These are phyloP conservation scores for Trichoderma sp. DNA, from an alignment of 2,329 filamentous ascomycete species.

Conservation along the genomic window DNA sequence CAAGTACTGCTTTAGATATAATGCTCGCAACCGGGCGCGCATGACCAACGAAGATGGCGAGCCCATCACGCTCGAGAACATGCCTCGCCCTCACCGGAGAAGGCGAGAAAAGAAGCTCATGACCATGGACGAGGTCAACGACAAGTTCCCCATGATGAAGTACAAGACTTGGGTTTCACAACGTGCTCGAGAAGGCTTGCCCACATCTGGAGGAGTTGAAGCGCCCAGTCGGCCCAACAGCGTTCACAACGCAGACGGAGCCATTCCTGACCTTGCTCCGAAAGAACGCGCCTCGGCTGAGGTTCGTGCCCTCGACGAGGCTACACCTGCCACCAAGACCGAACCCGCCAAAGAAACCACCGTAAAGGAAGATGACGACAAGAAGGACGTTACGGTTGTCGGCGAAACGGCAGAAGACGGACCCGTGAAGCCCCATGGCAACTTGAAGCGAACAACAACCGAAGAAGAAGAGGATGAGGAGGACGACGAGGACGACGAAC, in stretches of 20 bases:
- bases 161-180: conserved; percentile 94
- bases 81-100: conserved; percentile 82
- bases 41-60: conserved; percentile 80
- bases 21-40: conserved; percentile 83
- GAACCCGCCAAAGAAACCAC: conserved; percentile 27
- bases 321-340: conserved; percentile 22
- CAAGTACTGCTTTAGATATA: conserved; percentile 99
- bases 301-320: conserved; percentile 33
- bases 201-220: conserved; percentile 81
- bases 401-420: conserved; percentile 22
- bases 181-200: conserved; percentile 79
- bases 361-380: conserved; percentile 18
- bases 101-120: conserved; percentile 97
- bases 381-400: not conserved
- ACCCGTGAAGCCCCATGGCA: conserved; percentile 27
- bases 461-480: conserved; percentile 51
- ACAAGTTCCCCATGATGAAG: conserved; percentile 91
- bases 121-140: conserved; percentile 98
- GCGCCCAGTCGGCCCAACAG: conserved; percentile 73
- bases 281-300: conserved; percentile 51
- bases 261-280: conserved; percentile 45
- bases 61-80: conserved; percentile 81
- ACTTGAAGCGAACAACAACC: conserved; percentile 45
- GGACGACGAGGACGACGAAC: conserved; percentile 72
- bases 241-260: conserved; percentile 66